Percentiles rank a stretch among this genome's conserved stretches.
Evolutionary conservation across 2,329 filamentous ascomycete species (phyloP).

Genomic region (Neonectria hederae): DNA sequence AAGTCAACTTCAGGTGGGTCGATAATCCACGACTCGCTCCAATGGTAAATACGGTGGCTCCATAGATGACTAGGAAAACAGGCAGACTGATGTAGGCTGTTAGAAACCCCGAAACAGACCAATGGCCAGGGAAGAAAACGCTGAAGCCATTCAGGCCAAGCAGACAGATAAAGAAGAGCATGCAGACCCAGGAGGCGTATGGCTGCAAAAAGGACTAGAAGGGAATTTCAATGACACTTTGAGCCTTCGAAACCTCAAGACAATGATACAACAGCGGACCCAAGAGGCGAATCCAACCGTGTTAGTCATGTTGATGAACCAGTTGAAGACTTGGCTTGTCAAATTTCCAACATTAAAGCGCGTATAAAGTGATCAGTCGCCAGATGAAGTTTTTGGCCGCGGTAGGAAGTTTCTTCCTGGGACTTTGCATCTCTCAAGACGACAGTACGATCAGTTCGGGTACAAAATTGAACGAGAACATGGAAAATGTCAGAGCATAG

Average conservation of each 20-base stretch:
- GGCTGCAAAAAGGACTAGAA: conserved; percentile 66
- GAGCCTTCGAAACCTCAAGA: conserved; percentile 62
- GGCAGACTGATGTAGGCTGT: conserved; percentile 74
- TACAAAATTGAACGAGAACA: conserved; percentile 66
- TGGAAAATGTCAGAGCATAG: conserved; percentile 68
- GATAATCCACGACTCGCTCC: conserved; percentile 11
- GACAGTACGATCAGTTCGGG: conserved; percentile 70
- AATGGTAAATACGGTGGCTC: conserved; percentile 41
- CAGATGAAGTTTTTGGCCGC: conserved; percentile 79
- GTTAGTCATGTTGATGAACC: conserved; percentile 64
- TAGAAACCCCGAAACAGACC: conserved; percentile 65
- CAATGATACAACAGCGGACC: conserved; percentile 64
- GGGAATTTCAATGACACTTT: conserved; percentile 57
- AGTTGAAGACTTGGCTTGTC: conserved; percentile 67
- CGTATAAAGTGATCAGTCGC: conserved; percentile 75
- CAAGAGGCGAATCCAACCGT: conserved; percentile 63
- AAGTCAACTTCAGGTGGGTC: conserved; percentile 12
- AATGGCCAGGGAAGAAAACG: conserved; percentile 69
- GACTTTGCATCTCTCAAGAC: conserved; percentile 72
- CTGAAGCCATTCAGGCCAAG: conserved; percentile 71
- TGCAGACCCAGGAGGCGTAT: conserved; percentile 63
- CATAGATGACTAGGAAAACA: conserved; percentile 63
- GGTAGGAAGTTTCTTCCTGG: conserved; percentile 71
- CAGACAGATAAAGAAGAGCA: conserved; percentile 62
- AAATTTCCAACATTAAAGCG: conserved; percentile 68